phyloP scores from a whole-genome alignment of 352 stramenopile species.

The Achlya hypogyna region DNA sequence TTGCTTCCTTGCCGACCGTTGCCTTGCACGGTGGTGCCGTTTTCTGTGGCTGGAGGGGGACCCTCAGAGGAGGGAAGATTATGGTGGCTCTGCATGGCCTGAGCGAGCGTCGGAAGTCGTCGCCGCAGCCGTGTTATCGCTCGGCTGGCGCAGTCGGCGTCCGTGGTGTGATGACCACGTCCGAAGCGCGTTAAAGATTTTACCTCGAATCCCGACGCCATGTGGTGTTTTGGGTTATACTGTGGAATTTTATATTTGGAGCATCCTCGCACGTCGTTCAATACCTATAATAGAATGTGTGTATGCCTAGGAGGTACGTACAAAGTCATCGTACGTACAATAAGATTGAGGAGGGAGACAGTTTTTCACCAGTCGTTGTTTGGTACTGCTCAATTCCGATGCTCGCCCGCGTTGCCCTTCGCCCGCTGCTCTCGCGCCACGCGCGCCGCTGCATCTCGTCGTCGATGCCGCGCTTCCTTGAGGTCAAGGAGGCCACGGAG shows the following conservation, averaged over 20 bases:
- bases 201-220: neutral
- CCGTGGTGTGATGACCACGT: neutral
- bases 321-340: neutral
- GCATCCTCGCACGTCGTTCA: neutral
- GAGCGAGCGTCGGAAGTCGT: no score
- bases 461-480: conserved; percentile 16
- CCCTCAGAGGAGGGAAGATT: no score
- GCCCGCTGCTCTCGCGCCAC: neutral
- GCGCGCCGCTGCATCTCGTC: conserved; percentile 14
- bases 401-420: conserved; percentile 12
- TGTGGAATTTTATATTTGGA: neutral
- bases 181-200: neutral
- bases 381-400: conserved; percentile 7
- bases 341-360: neutral
- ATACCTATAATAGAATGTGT: neutral
- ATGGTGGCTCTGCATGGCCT: no score
- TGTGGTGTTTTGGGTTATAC: neutral
- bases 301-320: neutral
- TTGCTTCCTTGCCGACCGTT: no score
- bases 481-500: conserved; percentile 19
- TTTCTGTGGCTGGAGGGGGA: no score
- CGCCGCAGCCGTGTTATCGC: no score
- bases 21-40: no score
- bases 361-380: conserved; percentile 20
- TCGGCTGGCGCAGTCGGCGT: no score